Evolutionary conservation across 2,329 filamentous ascomycete genomes (phyloP).

Genomic region (Dryadomyces quercivorus): DNA sequence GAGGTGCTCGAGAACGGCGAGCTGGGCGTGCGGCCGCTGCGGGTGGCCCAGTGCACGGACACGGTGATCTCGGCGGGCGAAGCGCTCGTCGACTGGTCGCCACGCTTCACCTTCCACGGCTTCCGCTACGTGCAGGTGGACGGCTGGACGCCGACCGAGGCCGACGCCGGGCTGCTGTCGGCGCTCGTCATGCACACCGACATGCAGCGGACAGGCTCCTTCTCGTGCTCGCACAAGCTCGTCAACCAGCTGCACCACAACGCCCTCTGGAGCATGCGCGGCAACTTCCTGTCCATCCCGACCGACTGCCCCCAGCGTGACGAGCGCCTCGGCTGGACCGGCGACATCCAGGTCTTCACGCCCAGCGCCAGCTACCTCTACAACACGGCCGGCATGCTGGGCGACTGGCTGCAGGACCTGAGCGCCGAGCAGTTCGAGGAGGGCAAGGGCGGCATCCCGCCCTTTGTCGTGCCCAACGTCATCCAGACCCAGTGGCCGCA

Average conservation of each 20-base stretch:
- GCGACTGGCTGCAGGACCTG: constrained; percentile 36
- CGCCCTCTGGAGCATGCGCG: constrained; percentile 42
- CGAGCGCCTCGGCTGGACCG: constrained; percentile 41
- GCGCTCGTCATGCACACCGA: constrained; percentile 34
- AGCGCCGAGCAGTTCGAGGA: constrained; percentile 13
- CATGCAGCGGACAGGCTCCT: constrained; percentile 33
- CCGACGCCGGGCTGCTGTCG: constrained; percentile 5
- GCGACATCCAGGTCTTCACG: constrained; percentile 36
- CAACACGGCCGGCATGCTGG: constrained; percentile 36
- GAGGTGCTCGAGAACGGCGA: constrained; percentile 35
- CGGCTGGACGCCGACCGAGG: constrained; percentile 23
- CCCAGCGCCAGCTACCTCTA: constrained; percentile 41
- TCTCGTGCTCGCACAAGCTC: constrained; percentile 36
- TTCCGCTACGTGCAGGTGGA: constrained; percentile 38
- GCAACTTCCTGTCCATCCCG: constrained; percentile 44
- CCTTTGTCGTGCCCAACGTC: constrained; percentile 15
- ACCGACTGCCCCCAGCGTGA: constrained; percentile 47
- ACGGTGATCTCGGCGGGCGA: constrained; percentile 18
- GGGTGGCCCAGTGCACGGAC: constrained; percentile 28
- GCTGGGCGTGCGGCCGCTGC: constrained; percentile 27
- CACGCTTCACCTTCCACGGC: constrained; percentile 38
- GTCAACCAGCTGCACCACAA: constrained; percentile 44
- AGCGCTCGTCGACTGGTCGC: constrained; percentile 23
- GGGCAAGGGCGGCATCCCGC: constrained; percentile 1
- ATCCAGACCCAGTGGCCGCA: not conserved